phyloP scores from a whole-genome alignment of 1,139 yeast genomes.

The Zygosaccharomyces sapae region DNA sequence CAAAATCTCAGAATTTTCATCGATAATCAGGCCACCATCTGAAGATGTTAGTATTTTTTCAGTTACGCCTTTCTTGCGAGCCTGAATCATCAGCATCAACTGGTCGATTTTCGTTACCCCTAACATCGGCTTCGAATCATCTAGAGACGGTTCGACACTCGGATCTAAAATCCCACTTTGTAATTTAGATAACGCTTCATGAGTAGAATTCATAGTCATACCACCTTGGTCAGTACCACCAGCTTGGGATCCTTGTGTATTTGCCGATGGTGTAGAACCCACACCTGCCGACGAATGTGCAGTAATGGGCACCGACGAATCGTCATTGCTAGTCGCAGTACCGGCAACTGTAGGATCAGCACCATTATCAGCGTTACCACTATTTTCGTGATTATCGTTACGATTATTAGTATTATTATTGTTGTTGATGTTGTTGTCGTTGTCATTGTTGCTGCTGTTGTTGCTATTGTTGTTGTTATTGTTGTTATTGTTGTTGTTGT shows the following conservation, averaged over 20 bases:
- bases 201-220: slow-evolving; percentile 14
- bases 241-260: background rate
- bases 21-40: slow-evolving; percentile 46
- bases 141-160: slow-evolving; percentile 47
- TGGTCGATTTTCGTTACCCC: slow-evolving; percentile 91
- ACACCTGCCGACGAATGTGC: no score
- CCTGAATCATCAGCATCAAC: slow-evolving; percentile 83
- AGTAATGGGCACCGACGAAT: background rate
- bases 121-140: slow-evolving; percentile 61
- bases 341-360: background rate
- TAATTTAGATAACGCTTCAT: slow-evolving; percentile 14
- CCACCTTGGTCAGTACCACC: slow-evolving; percentile 5
- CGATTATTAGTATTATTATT: no score
- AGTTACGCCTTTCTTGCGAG: slow-evolving; percentile 72
- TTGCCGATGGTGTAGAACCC: no score
- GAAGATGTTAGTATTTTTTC: slow-evolving; percentile 57
- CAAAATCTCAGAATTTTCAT: slow-evolving; percentile 37
- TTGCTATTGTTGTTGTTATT: no score
- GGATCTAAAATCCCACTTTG: slow-evolving; percentile 38
- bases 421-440: no score
- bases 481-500: no score
- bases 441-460: background rate
- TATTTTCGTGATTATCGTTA: no score
- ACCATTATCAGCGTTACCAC: slow-evolving; percentile 1
- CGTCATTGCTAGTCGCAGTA: slow-evolving; percentile 1